Conservation (phyloP, 352 stramenopile genomes). For the Pythium oligandrum region DNA sequence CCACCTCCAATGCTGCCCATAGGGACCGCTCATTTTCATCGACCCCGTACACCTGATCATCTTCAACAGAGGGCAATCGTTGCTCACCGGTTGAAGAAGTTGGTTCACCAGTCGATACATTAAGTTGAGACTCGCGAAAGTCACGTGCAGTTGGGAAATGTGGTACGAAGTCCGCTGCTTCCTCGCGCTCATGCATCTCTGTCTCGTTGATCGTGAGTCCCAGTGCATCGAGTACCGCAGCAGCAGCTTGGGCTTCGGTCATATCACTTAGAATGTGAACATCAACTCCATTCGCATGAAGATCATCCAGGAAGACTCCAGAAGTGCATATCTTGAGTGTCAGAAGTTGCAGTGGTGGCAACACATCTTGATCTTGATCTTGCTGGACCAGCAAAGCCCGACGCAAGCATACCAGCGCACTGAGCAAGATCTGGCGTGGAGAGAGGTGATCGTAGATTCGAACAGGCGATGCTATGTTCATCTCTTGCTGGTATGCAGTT, state of each 20-base stretch:
- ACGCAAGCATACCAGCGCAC: constrained; percentile 63
- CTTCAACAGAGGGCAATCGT: no score
- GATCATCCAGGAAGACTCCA: constrained; percentile 66
- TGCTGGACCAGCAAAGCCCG: constrained; percentile 57
- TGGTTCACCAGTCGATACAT: no score
- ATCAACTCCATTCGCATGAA: constrained; percentile 40
- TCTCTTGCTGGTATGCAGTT: constrained; percentile 72
- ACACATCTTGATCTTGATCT: constrained; percentile 20
- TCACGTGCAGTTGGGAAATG: constrained; percentile 66
- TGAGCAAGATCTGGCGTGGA: constrained; percentile 75
- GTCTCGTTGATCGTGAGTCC: constrained; percentile 62
- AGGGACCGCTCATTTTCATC: constrained; percentile 54
- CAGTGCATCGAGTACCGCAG: constrained; percentile 50
- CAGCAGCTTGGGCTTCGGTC: constrained; percentile 49
- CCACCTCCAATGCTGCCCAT: constrained; percentile 74
- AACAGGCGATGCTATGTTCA: constrained; percentile 55
- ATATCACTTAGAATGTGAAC: constrained; percentile 52
- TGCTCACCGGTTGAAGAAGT: no score
- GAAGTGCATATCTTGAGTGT: constrained; percentile 69
- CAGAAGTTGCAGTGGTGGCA: constrained; percentile 42
- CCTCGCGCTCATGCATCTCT: constrained; percentile 69
- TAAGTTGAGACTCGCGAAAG: neutral
- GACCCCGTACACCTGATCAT: no score
- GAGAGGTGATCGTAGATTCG: constrained; percentile 61
- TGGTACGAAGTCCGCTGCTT: constrained; percentile 57